Evolutionary conservation across 306 rosid species (phyloP).

Genomic region (Malus asiatica): DNA sequence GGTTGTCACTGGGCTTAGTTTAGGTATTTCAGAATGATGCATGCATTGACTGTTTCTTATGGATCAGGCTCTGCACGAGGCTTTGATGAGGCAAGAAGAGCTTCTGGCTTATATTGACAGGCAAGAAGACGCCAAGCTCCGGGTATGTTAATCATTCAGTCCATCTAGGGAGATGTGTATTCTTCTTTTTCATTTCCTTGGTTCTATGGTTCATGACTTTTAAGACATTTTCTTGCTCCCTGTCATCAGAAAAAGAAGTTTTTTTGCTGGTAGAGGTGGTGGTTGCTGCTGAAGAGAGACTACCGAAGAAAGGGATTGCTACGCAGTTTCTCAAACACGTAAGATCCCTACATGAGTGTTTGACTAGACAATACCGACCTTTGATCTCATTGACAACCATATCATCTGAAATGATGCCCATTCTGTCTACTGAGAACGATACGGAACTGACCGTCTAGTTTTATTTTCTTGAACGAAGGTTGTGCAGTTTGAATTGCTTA

Average conservation of each 20-base stretch:
- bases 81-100: slow-evolving; percentile 92
- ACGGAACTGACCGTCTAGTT: not conserved
- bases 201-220: not conserved
- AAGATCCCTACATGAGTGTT: not conserved
- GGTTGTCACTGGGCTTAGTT: slow-evolving; percentile 2
- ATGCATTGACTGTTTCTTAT: slow-evolving; percentile 6
- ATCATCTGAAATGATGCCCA: slow-evolving; percentile 8
- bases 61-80: slow-evolving; percentile 80
- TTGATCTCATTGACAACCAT: slow-evolving; percentile 16
- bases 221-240: slow-evolving; percentile 9
- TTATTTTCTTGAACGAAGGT: not conserved
- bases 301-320: slow-evolving; percentile 5
- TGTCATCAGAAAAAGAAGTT: slow-evolving; percentile 67
- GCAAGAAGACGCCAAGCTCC: slow-evolving; percentile 70
- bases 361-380: slow-evolving; percentile 5
- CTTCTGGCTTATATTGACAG: slow-evolving; percentile 79
- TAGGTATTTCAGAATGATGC: not conserved
- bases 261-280: slow-evolving; percentile 63
- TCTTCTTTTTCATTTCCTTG: not conserved
- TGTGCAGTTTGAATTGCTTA: slow-evolving; percentile 19
- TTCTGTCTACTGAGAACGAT: slow-evolving; percentile 8
- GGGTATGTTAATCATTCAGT: slow-evolving; percentile 43
- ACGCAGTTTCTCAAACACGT: not conserved
- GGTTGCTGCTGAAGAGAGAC: slow-evolving; percentile 22
- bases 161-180: not conserved